phyloP scores from a whole-genome alignment of 1,284 basidiomycete genomes.

The Ganoderma resinaceum region DNA sequence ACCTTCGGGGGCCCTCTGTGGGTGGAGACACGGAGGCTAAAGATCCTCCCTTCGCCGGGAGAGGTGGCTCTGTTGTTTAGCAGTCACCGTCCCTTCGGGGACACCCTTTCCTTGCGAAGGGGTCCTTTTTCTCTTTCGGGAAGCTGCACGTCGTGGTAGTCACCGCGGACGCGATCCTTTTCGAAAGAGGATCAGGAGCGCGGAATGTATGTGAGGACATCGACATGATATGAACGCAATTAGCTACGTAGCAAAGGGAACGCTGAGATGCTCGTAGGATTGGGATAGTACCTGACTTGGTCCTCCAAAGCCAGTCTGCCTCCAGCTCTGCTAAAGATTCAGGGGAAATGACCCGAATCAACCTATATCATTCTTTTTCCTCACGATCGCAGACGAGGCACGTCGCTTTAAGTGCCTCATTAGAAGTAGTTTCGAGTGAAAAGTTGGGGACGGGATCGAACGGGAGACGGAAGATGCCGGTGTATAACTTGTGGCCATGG shows the following conservation, averaged over 20 bases:
- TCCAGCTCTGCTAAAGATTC: not conserved
- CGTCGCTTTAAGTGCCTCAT: not conserved
- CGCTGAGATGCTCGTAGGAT: not conserved
- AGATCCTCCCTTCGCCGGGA: conserved; percentile 6
- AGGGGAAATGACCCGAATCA: not conserved
- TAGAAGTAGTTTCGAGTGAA: not conserved
- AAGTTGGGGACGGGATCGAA: not conserved
- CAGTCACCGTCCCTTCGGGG: not conserved
- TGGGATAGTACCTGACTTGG: not conserved
- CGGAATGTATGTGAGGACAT: not conserved
- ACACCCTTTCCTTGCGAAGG: not conserved
- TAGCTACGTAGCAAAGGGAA: not conserved
- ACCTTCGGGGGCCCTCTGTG: conserved; percentile 4
- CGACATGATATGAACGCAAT: not conserved
- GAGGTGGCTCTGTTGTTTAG: not conserved
- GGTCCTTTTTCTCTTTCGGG: conserved; percentile 6
- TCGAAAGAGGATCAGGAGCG: not conserved
- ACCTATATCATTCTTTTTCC: not conserved
- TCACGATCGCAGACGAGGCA: not conserved
- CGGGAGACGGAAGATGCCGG: not conserved
- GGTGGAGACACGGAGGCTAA: conserved; percentile 5
- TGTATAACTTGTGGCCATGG: not conserved
- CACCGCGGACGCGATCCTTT: not conserved
- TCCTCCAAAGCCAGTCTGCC: not conserved
- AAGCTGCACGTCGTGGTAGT: not conserved